Conservation (phyloP, 148 eudicot genomes). For the Chenopodium album region DNA sequence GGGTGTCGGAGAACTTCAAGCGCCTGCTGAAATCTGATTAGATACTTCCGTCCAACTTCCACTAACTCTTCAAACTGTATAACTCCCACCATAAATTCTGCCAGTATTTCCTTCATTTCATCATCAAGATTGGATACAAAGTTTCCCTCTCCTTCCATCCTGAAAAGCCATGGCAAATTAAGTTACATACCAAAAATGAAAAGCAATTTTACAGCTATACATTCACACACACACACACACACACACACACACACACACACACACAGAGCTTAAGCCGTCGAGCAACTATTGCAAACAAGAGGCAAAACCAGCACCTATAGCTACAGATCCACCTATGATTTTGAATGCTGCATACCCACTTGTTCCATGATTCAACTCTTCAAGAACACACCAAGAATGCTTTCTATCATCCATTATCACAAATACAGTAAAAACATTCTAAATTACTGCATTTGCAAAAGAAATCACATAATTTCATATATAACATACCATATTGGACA, state of each 20-base stretch:
- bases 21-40: conserved; percentile 57
- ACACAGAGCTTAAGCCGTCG: background rate
- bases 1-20: conserved; percentile 49
- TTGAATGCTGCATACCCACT: background rate
- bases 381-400: background rate
- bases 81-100: conserved; percentile 37
- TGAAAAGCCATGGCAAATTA: background rate
- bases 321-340: background rate
- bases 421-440: no score
- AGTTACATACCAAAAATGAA: background rate
- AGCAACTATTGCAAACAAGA: background rate
- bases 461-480: no score
- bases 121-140: background rate
- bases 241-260: no score
- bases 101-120: conserved; percentile 16
- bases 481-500: no score
- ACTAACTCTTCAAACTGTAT: conserved; percentile 56
- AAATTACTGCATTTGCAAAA: no score
- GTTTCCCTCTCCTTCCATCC: conserved; percentile 27
- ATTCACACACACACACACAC: no score
- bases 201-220: background rate
- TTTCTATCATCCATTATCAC: no score
- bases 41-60: conserved; percentile 38
- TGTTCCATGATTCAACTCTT: background rate
- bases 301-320: background rate